Evolutionary conservation across 2,329 filamentous ascomycete species (phyloP).

Genomic region (Aspergillus fumigatiaffinis): DNA sequence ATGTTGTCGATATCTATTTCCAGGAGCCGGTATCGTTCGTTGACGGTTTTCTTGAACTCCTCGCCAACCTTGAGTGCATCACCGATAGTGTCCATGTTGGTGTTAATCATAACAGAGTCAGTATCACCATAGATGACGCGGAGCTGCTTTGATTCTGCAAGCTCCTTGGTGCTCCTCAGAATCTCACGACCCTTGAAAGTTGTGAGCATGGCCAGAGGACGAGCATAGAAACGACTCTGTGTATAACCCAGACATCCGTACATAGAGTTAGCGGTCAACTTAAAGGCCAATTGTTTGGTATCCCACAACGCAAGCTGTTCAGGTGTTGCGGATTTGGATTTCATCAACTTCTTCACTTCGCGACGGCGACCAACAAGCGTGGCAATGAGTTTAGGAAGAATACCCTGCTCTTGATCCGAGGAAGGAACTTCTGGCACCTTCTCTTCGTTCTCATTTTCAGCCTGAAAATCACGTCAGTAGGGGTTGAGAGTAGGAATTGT

Average conservation of each 20-base stretch:
- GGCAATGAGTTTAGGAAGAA: conserved; percentile 85
- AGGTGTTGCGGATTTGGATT: conserved; percentile 77
- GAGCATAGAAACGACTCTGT: conserved; percentile 94
- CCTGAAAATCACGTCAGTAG: conserved; percentile 19
- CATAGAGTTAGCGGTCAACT: conserved; percentile 99
- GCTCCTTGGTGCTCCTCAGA: conserved; percentile 88
- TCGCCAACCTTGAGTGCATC: conserved; percentile 88
- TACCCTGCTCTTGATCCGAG: conserved; percentile 69
- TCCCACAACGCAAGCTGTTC: conserved; percentile 94
- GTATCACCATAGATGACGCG: conserved; percentile 99
- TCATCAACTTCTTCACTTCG: conserved; percentile 96
- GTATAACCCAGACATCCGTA: conserved; percentile 97
- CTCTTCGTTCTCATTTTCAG: conserved; percentile 72
- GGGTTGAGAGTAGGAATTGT: not conserved
- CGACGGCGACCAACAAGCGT: conserved; percentile 84
- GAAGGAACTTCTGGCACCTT: conserved; percentile 81
- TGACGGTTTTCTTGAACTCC: conserved; percentile 93
- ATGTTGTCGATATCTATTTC: conserved; percentile 99
- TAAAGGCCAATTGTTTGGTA: conserved; percentile 93
- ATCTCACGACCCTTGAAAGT: conserved; percentile 98
- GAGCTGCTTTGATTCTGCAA: conserved; percentile 85
- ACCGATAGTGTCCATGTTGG: conserved; percentile 88
- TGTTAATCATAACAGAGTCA: conserved; percentile 99
- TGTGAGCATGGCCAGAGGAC: conserved; percentile 89
- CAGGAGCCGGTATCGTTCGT: conserved; percentile 84